Evolutionary conservation across 495 filamentous ascomycete species (phyloP).

Genomic region (Schizothecium vesticola): DNA sequence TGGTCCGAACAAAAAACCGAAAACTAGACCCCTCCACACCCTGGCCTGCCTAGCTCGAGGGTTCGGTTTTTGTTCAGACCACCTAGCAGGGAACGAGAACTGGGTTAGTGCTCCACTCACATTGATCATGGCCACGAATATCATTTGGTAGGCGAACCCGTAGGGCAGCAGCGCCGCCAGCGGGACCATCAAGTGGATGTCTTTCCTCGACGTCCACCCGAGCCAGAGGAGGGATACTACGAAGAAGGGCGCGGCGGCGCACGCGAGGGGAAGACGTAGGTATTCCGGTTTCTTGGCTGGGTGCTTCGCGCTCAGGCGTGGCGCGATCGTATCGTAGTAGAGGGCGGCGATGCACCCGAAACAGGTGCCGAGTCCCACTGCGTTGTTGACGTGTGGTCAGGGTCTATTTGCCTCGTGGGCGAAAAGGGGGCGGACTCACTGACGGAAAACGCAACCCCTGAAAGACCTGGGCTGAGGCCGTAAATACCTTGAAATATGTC

Average conservation of each 20-base stretch:
- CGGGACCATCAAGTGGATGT: constrained; percentile 58
- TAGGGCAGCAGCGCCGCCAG: constrained; percentile 54
- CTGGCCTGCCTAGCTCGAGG: no score
- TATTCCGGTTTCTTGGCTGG: constrained; percentile 41
- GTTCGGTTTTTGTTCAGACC: no score
- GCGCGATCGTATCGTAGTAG: constrained; percentile 27
- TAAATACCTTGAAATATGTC: constrained; percentile 50
- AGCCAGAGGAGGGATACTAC: constrained; percentile 61
- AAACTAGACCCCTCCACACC: no score
- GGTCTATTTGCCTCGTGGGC: neutral
- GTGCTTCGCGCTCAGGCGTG: constrained; percentile 13
- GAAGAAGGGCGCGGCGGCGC: constrained; percentile 54
- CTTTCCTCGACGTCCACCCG: constrained; percentile 53
- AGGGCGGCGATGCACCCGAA: constrained; percentile 48
- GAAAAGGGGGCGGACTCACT: constrained; percentile 8
- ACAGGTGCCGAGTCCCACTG: constrained; percentile 42
- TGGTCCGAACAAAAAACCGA: no score
- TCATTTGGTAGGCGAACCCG: constrained; percentile 58
- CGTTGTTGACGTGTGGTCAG: neutral
- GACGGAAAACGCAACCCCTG: constrained; percentile 27
- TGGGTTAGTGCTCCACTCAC: constrained; percentile 13
- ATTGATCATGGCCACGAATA: constrained; percentile 62
- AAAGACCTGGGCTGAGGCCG: constrained; percentile 31
- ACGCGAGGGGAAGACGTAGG: constrained; percentile 60
- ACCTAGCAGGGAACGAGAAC: no score